Percentiles rank a stretch among this genome's conserved stretches.
phyloP scores from a whole-genome alignment of 2,329 filamentous ascomycete species.

The Podosphaera fusca region DNA sequence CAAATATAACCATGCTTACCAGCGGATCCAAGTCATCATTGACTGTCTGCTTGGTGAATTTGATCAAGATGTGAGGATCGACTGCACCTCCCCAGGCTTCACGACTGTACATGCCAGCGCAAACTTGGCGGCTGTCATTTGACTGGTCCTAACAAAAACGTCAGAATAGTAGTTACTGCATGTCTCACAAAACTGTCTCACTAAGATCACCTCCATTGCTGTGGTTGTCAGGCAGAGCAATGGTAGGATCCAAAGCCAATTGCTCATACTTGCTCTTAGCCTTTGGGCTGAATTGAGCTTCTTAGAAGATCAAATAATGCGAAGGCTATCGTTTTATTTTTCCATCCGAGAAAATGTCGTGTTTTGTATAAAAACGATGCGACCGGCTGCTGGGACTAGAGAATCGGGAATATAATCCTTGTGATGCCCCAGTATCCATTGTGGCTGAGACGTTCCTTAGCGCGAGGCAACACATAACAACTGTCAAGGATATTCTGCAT shows the following conservation, averaged over 20 bases:
- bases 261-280: slow-evolving; percentile 26
- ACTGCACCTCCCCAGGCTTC: slow-evolving; percentile 69
- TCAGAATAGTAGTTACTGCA: slow-evolving; percentile 4
- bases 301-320: neutral
- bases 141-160: slow-evolving; percentile 38
- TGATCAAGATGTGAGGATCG: slow-evolving; percentile 73
- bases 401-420: neutral
- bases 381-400: neutral
- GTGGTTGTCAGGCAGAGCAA: slow-evolving; percentile 29
- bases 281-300: slow-evolving; percentile 8
- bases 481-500: neutral
- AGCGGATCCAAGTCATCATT: slow-evolving; percentile 44
- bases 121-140: slow-evolving; percentile 58
- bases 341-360: neutral
- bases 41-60: slow-evolving; percentile 41
- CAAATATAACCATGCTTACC: slow-evolving; percentile 73
- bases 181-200: slow-evolving; percentile 16
- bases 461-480: neutral
- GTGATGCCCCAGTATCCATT: neutral
- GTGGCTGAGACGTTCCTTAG: neutral
- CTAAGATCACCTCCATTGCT: slow-evolving; percentile 35
- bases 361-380: neutral
- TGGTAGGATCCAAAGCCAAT: slow-evolving; percentile 28
- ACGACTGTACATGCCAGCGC: slow-evolving; percentile 78
- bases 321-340: neutral